Percentiles rank a stretch among this genome's conserved stretches.
Conservation (phyloP, 176 grass and related monocot genomes). For the Neostapfia colusana region DNA sequence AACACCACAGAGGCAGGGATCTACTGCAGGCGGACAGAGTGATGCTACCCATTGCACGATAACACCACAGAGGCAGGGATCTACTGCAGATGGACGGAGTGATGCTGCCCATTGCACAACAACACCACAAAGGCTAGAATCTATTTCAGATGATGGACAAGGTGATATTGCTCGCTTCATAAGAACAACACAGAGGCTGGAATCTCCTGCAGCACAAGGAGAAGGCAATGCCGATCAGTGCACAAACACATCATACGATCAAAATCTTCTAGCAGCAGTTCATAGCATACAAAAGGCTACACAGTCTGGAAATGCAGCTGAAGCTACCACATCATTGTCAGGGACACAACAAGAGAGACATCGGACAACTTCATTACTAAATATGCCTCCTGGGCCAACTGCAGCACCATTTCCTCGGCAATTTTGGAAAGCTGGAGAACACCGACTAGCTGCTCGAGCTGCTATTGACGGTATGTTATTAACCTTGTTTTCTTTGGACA, state of each 20-base stretch:
- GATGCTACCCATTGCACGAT: no score
- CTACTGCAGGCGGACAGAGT: no score
- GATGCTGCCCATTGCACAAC: background rate
- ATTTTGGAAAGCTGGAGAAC: slow-evolving; percentile 68
- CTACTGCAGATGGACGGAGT: background rate
- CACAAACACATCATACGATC: background rate
- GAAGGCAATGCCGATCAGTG: background rate
- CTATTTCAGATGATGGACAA: background rate
- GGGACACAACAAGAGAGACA: slow-evolving; percentile 20
- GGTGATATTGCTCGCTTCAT: background rate
- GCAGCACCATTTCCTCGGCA: slow-evolving; percentile 29
- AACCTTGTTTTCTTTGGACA: background rate
- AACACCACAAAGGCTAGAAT: background rate
- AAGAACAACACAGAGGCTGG: background rate
- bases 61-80: no score
- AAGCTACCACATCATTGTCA: slow-evolving; percentile 17
- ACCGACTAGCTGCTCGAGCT: slow-evolving; percentile 29
- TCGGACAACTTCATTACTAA: background rate
- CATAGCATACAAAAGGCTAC: background rate
- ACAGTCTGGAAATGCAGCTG: background rate
- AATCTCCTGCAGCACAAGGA: slow-evolving; percentile 13
- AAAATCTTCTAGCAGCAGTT: background rate
- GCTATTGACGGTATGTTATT: slow-evolving; percentile 27
- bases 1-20: no score
- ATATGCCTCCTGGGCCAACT: background rate